Percentiles rank a stretch among this genome's conserved stretches.
Evolutionary conservation across 2,329 filamentous ascomycete genomes (phyloP).

Genomic region (Arthrobotrys sinensis): DNA sequence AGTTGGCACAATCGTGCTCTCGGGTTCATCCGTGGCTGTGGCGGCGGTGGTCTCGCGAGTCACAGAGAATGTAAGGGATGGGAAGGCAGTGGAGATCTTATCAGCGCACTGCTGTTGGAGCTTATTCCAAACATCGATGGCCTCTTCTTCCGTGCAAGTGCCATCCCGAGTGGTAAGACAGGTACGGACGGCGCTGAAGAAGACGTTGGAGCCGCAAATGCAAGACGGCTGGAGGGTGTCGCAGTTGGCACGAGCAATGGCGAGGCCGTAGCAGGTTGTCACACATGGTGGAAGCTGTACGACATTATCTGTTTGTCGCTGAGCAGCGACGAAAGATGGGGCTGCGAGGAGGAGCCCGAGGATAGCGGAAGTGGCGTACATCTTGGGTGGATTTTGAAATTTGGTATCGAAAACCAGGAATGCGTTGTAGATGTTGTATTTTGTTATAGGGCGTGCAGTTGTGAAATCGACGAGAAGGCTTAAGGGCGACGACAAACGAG

Average conservation of each 20-base stretch:
- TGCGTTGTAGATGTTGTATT: slow-evolving; percentile 34
- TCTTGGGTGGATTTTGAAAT: slow-evolving; percentile 8
- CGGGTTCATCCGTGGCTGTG: slow-evolving; percentile 15
- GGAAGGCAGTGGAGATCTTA: slow-evolving; percentile 41
- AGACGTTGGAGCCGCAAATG: slow-evolving; percentile 55
- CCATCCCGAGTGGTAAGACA: slow-evolving; percentile 46
- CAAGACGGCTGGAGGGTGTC: slow-evolving; percentile 54
- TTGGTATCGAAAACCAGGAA: no score
- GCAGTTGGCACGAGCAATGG: slow-evolving; percentile 53
- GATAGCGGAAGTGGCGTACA: slow-evolving; percentile 33
- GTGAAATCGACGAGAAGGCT: not conserved
- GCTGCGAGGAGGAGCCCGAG: slow-evolving; percentile 19
- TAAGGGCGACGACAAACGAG: not conserved
- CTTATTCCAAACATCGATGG: slow-evolving; percentile 41
- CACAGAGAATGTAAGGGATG: slow-evolving; percentile 36
- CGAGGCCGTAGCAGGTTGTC: slow-evolving; percentile 51
- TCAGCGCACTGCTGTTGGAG: slow-evolving; percentile 52
- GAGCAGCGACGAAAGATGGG: slow-evolving; percentile 24
- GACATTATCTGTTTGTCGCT: slow-evolving; percentile 34
- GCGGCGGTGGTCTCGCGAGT: slow-evolving; percentile 18
- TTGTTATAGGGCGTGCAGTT: not conserved
- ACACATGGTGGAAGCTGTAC: slow-evolving; percentile 43
- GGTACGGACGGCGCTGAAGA: slow-evolving; percentile 45
- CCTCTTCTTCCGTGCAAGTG: slow-evolving; percentile 44
- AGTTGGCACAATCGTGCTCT: slow-evolving; percentile 19